Percentiles rank a stretch among this genome's conserved stretches.
Conservation (phyloP, 2,329 filamentous ascomycete genomes). For the Pestalotiopsis sp. region DNA sequence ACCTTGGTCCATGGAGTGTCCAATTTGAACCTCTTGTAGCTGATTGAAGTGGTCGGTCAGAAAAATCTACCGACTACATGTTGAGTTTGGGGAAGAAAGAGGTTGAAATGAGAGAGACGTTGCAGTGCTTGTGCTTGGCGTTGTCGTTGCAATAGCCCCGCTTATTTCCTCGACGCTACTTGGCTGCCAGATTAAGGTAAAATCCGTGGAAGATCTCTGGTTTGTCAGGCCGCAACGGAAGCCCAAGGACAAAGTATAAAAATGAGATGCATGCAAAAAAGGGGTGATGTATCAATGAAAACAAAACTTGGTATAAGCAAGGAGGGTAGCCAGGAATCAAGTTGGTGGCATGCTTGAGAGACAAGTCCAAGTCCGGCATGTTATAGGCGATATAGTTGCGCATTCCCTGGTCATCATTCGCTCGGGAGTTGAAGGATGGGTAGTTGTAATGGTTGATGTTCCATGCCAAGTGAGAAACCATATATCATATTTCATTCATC, state of each 20-base stretch:
- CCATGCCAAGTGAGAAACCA: not conserved
- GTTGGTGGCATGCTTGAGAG: not conserved
- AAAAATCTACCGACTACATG: not conserved
- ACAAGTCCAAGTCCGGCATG: not conserved
- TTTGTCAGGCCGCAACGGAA: not conserved
- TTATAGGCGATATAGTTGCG: not conserved
- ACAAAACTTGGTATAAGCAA: not conserved
- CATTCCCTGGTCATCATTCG: not conserved
- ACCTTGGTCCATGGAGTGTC: not conserved
- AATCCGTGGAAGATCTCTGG: not conserved
- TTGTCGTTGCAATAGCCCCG: slow-evolving; percentile 9
- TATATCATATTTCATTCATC: not conserved
- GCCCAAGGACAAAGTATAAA: not conserved
- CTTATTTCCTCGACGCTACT: slow-evolving; percentile 2
- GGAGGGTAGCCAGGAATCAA: not conserved
- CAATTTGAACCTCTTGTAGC: not conserved
- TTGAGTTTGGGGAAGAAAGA: not conserved
- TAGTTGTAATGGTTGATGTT: not conserved
- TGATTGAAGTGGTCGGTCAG: not conserved
- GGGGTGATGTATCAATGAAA: not conserved
- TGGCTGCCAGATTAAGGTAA: not conserved
- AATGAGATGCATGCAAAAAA: not conserved
- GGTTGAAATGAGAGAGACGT: not conserved
- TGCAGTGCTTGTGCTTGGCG: not conserved
- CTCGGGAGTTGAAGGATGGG: not conserved